Evolutionary conservation across 2,329 filamentous ascomycete genomes (phyloP).

Genomic region (Colletotrichum sp.): DNA sequence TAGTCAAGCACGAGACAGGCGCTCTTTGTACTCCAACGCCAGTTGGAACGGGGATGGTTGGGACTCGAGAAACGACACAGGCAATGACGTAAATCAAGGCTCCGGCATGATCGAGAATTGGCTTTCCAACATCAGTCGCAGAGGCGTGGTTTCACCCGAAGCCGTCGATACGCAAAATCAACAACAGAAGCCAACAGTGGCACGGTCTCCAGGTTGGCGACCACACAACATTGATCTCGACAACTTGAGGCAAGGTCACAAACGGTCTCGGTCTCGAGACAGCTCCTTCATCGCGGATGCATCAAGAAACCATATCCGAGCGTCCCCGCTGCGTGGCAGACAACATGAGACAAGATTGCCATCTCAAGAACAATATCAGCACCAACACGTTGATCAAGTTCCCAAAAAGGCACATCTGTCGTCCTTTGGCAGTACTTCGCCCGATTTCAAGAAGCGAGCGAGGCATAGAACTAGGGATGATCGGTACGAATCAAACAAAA

Average conservation of each 20-base stretch:
- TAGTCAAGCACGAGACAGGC: background rate
- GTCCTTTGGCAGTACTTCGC: background rate
- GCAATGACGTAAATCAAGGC: background rate
- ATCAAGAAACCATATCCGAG: background rate
- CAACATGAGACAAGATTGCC: background rate
- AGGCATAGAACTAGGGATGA: conserved; percentile 62
- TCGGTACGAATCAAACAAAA: conserved; percentile 55
- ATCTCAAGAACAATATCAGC: background rate
- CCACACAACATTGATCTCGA: background rate
- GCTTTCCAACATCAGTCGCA: conserved; percentile 3
- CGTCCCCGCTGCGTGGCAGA: background rate
- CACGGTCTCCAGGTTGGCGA: background rate
- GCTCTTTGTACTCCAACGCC: background rate
- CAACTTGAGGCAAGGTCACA: background rate
- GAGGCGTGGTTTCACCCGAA: background rate
- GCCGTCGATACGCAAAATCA: background rate
- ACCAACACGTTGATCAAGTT: background rate
- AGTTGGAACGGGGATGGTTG: background rate
- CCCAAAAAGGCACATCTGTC: background rate
- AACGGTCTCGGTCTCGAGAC: conserved; percentile 5
- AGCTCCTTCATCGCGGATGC: conserved; percentile 21
- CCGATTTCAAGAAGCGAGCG: conserved; percentile 51
- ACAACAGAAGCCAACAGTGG: background rate
- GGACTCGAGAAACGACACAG: background rate
- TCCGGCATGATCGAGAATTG: conserved; percentile 1